phyloP scores from a whole-genome alignment of 768 basidiomycete genomes.

The Asterophora lycoperdoides region DNA sequence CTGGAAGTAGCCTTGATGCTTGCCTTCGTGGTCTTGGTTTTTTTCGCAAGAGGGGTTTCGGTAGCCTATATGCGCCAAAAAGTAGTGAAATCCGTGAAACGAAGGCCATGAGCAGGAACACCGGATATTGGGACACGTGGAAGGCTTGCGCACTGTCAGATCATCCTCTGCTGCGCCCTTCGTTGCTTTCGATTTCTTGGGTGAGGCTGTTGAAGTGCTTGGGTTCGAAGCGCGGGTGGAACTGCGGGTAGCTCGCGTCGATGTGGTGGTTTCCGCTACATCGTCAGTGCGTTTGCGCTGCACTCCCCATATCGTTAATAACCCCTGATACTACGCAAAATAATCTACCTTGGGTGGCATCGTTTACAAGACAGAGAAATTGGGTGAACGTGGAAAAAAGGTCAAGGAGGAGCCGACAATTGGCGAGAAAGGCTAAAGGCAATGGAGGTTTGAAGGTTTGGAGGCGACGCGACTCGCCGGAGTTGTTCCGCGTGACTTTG shows the following conservation, averaged over 20 bases:
- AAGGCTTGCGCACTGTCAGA: conserved; percentile 11
- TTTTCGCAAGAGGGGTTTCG: conserved; percentile 35
- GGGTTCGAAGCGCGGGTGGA: conserved; percentile 32
- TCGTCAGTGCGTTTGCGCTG: conserved; percentile 61
- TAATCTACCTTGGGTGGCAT: conserved; percentile 38
- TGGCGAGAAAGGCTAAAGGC: not conserved
- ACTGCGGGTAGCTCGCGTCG: conserved; percentile 44
- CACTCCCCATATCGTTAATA: not conserved
- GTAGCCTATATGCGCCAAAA: conserved; percentile 9
- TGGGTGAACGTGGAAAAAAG: not conserved
- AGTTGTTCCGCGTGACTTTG: conserved; percentile 24
- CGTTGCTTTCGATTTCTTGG: conserved; percentile 23
- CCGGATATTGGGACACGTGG: conserved; percentile 7
- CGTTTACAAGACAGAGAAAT: conserved; percentile 4
- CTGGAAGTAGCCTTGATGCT: conserved; percentile 12
- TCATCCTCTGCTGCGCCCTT: conserved; percentile 16
- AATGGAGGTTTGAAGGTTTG: no score
- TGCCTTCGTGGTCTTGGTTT: conserved; percentile 31
- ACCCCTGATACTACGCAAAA: not conserved
- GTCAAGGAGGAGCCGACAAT: not conserved
- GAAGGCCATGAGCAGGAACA: not conserved
- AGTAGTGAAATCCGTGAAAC: not conserved
- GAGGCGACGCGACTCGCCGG: conserved; percentile 15
- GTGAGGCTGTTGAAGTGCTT: conserved; percentile 25
- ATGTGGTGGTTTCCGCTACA: conserved; percentile 26